phyloP scores from a whole-genome alignment of 345 rosid species.

The Psidium guajava region DNA sequence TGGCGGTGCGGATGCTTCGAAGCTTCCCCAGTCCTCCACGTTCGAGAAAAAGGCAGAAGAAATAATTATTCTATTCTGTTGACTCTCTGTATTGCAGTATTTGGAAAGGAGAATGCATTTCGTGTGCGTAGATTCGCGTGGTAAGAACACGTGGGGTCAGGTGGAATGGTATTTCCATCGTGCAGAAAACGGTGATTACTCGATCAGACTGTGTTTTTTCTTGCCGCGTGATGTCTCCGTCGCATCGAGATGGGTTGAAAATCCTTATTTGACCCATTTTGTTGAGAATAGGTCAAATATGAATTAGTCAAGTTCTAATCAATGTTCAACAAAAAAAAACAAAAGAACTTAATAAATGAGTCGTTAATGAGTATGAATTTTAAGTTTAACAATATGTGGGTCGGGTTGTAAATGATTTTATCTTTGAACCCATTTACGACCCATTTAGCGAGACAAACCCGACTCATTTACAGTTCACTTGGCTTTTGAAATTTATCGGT shows the following conservation, averaged over 20 bases:
- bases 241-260: background rate
- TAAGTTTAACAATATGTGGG: too few relatives aligned
- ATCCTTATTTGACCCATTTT: too few relatives aligned
- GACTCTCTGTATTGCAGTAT: background rate
- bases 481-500: too few relatives aligned
- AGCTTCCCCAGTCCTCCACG: background rate
- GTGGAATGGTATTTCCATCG: background rate
- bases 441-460: too few relatives aligned
- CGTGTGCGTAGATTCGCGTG: background rate
- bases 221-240: background rate
- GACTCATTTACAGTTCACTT: too few relatives aligned
- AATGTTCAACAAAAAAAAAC: too few relatives aligned
- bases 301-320: too few relatives aligned
- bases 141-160: background rate
- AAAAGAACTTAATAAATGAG: too few relatives aligned
- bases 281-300: too few relatives aligned
- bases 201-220: background rate
- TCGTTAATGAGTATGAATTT: too few relatives aligned
- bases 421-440: too few relatives aligned
- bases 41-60: background rate
- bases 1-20: background rate
- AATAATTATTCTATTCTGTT: background rate
- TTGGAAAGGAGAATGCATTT: background rate
- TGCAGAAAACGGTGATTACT: background rate
- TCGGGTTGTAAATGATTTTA: too few relatives aligned